Conservation (phyloP, 2,329 filamentous ascomycete genomes). For the Talaromyces sp. region DNA sequence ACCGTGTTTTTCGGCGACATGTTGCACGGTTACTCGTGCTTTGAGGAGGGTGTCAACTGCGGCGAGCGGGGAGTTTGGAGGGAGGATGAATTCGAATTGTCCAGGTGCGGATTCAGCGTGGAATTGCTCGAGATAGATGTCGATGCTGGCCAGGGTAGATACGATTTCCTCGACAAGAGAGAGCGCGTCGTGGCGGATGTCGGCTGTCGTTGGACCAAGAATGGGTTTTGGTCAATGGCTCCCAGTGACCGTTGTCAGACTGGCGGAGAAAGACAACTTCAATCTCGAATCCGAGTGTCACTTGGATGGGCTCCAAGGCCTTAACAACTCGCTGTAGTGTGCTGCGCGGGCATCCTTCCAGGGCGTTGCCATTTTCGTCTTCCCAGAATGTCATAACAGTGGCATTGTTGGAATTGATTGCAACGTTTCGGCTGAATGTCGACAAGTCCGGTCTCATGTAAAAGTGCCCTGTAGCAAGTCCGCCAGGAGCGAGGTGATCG, state of each 20-base stretch:
- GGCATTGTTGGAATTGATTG: constrained; percentile 52
- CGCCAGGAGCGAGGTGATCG: constrained; percentile 51
- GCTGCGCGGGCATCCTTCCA: constrained; percentile 61
- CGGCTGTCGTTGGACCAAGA: constrained; percentile 63
- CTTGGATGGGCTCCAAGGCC: constrained; percentile 49
- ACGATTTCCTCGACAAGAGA: constrained; percentile 62
- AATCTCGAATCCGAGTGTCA: constrained; percentile 74
- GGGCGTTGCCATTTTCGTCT: constrained; percentile 48
- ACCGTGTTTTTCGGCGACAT: constrained; percentile 57
- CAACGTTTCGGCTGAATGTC: constrained; percentile 56
- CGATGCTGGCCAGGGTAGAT: constrained; percentile 53
- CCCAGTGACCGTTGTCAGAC: constrained; percentile 27
- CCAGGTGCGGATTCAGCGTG: constrained; percentile 69
- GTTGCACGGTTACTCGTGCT: constrained; percentile 63
- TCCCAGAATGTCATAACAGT: constrained; percentile 64
- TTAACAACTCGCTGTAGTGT: constrained; percentile 54
- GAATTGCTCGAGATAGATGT: constrained; percentile 65
- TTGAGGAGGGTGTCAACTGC: constrained; percentile 69
- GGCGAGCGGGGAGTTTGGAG: constrained; percentile 56
- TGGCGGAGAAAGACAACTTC: constrained; percentile 68
- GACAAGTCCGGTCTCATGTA: constrained; percentile 61
- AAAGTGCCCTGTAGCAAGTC: constrained; percentile 60
- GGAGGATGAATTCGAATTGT: constrained; percentile 73
- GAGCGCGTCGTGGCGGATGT: constrained; percentile 51
- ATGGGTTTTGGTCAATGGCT: constrained; percentile 58